Conservation (phyloP, 2,329 filamentous ascomycete species). For the Capronia epimyces region DNA sequence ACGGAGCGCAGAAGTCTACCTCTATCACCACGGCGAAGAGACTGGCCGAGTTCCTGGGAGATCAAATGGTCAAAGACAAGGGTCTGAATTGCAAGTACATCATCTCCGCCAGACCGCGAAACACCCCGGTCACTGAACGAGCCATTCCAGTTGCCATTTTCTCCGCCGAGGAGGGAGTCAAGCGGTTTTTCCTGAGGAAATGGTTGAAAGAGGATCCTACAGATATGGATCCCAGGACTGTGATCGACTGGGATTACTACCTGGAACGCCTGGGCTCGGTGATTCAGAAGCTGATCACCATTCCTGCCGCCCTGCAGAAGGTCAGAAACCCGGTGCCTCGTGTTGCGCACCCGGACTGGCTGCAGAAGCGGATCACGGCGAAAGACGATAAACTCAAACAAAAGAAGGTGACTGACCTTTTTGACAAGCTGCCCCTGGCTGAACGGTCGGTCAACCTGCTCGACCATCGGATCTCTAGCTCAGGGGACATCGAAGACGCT, state of each 20-base stretch:
- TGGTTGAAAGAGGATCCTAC: conserved; percentile 91
- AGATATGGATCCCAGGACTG: conserved; percentile 80
- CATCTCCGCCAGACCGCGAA: conserved; percentile 79
- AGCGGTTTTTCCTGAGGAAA: conserved; percentile 83
- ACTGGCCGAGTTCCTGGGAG: conserved; percentile 89
- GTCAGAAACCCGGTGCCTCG: conserved; percentile 89
- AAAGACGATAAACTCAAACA: conserved; percentile 98
- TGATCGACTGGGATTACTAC: conserved; percentile 98
- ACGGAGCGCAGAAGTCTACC: conserved; percentile 90
- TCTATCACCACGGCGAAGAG: conserved; percentile 98
- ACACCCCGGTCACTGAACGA: conserved; percentile 87
- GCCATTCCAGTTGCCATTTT: conserved; percentile 96
- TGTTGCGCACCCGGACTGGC: conserved; percentile 92
- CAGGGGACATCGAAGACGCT: conserved; percentile 75
- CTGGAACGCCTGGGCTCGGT: conserved; percentile 91
- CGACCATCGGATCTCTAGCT: conserved; percentile 50
- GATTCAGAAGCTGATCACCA: conserved; percentile 98
- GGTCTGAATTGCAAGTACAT: conserved; percentile 99
- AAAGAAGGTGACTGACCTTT: conserved; percentile 95
- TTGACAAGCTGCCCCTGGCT: conserved; percentile 56
- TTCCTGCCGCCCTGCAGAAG: conserved; percentile 92
- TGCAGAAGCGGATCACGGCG: conserved; percentile 84
- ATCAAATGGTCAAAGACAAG: conserved; percentile 99
- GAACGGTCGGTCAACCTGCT: conserved; percentile 47
- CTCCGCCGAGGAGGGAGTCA: conserved; percentile 82